Base-by-base conservation (phyloP, 1,284 basidiomycete genomes). In the Hypsizygus ulmarius region DNA sequence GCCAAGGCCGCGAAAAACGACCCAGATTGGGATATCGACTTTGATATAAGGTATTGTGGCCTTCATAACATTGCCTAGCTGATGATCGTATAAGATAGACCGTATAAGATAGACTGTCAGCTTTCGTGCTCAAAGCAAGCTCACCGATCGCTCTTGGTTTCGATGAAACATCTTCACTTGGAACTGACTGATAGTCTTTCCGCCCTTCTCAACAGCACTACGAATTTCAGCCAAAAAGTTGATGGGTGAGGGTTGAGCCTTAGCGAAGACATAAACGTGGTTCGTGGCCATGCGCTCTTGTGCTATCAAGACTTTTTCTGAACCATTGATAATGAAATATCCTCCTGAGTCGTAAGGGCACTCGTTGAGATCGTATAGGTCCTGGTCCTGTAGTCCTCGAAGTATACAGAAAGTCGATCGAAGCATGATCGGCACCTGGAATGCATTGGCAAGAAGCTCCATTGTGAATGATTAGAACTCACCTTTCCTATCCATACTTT, bases 221-320 rank as follows among this genome's bases (percentile, higher is more conserved):
- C 97, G 89, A 67, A 99, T 97, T 68, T 99, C 96, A 32, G 96
- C 94, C 41, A 98, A 80, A 70, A 93, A 97, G 56, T 88, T 96
- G 65, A 97, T 92, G 6, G 95, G 93, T 5, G 93, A 95, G 1
- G 97, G 97, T 50, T 97, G 91, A 0, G 93, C 93, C 69, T 99
- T 99, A 50, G 95, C 93, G 66, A 99, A 99, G 50, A 98, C 95
- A 67, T 99, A 99, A 60, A 99, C 97, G 63, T 97, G 95, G 70
- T 99, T 99, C 34, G 94, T 96, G 7, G 97, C 96, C 95, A 99
- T 99, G 45, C 97, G 85, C 69, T 99, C 96, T 67, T 99, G 96
- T 0, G 97, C 96, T 69, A 99, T 99, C 56, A 99, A 78, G 21
- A 99, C 96, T 70, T 99, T 99, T 69, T 99, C 96, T 1, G 97